Conservation (phyloP, 208 protist genomes). For the Wallacemonas rigidus region DNA sequence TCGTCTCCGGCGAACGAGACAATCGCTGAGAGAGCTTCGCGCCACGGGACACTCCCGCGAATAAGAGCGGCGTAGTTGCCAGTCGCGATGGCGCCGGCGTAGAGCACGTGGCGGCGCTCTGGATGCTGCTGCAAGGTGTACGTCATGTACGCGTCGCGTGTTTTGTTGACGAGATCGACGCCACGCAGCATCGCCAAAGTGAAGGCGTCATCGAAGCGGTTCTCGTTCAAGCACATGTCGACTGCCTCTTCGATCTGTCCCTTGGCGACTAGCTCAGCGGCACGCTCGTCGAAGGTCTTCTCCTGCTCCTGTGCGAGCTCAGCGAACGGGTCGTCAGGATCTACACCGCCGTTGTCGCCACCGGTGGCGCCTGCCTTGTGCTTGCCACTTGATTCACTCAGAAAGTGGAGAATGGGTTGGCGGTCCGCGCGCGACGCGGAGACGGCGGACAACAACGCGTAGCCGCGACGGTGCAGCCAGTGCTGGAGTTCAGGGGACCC, state of each 20-base stretch:
- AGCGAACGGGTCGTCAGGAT: slow-evolving; percentile 67
- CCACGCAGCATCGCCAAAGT: slow-evolving; percentile 70
- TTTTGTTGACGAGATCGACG: slow-evolving; percentile 52
- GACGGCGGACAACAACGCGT: slow-evolving; percentile 64
- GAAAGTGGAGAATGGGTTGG: slow-evolving; percentile 67
- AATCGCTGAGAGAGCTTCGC: slow-evolving; percentile 74
- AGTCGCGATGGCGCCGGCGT: slow-evolving; percentile 65
- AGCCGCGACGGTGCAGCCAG: slow-evolving; percentile 55
- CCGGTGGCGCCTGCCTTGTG: slow-evolving; percentile 10
- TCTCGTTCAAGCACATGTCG: slow-evolving; percentile 65
- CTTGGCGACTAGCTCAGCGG: slow-evolving; percentile 55
- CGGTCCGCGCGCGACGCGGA: slow-evolving; percentile 51
- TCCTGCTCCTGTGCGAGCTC: slow-evolving; percentile 59
- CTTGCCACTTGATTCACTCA: slow-evolving; percentile 23
- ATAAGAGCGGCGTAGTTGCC: slow-evolving; percentile 65
- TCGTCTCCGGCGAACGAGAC: slow-evolving; percentile 68
- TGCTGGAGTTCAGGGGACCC: slow-evolving; percentile 53
- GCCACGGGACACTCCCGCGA: slow-evolving; percentile 54
- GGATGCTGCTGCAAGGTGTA: slow-evolving; percentile 34
- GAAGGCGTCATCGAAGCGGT: slow-evolving; percentile 78
- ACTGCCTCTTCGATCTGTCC: slow-evolving; percentile 73
- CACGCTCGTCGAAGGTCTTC: slow-evolving; percentile 65
- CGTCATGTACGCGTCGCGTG: slow-evolving; percentile 63
- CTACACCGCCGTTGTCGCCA: slow-evolving; percentile 28
- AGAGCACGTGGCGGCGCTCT: slow-evolving; percentile 67